These are phyloP conservation scores for Xerocomellus intermedius DNA, from an alignment of 768 basidiomycete genomes.

Conservation along the genomic window DNA sequence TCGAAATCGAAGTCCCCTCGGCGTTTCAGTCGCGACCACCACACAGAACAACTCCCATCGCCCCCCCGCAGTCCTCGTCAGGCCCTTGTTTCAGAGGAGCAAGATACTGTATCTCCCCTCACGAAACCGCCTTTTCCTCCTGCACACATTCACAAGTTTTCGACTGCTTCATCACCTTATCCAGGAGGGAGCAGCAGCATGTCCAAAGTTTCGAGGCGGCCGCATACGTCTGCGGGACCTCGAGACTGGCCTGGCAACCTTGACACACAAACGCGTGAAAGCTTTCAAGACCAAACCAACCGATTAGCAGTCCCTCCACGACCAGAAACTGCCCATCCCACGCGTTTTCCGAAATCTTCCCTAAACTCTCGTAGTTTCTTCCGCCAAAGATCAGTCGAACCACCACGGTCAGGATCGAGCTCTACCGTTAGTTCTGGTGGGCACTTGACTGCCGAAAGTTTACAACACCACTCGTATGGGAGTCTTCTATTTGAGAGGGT, in stretches of 20 bases:
- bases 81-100: constrained; percentile 7
- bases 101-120: constrained; percentile 4
- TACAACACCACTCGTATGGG: constrained; percentile 13
- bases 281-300: constrained; percentile 12
- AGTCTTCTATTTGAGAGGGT: constrained; percentile 27
- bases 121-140: constrained; percentile 4
- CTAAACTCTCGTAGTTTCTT: constrained; percentile 16
- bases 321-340: constrained; percentile 31
- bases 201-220: constrained; percentile 45
- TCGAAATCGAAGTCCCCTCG: constrained; percentile 61
- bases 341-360: constrained; percentile 10
- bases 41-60: constrained; percentile 35
- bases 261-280: constrained; percentile 15
- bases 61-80: constrained; percentile 37
- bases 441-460: constrained; percentile 24
- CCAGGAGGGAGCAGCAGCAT: constrained; percentile 26
- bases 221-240: constrained; percentile 75
- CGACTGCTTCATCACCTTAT: constrained; percentile 33
- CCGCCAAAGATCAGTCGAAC: constrained; percentile 22
- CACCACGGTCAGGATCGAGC: constrained; percentile 34
- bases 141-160: constrained; percentile 28
- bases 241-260: constrained; percentile 48
- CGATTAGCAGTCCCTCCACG: constrained; percentile 18
- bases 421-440: constrained; percentile 48
- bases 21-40: constrained; percentile 37